Evolutionary conservation across 345 rosid genomes (phyloP).

Genomic region (Salix exigua): DNA sequence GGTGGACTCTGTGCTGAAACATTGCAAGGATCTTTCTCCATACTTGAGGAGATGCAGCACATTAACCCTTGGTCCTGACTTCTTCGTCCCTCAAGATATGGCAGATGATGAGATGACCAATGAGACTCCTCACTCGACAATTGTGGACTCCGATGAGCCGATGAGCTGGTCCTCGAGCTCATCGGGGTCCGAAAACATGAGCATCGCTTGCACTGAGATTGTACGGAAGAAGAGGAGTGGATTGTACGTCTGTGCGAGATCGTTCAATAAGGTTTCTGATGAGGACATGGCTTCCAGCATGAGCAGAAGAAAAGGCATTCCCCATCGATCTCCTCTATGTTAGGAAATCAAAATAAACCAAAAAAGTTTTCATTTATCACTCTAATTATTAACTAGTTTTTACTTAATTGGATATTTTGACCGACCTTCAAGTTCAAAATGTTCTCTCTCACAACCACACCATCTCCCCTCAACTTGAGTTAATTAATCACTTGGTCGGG

Average conservation of each 20-base stretch:
- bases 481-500: conserved; percentile 58
- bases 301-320: conserved; percentile 88
- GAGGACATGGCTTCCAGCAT: conserved; percentile 63
- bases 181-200: conserved; percentile 49
- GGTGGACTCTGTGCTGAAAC: conserved; percentile 93
- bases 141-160: conserved; percentile 67
- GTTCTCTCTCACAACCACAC: conserved; percentile 6
- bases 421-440: conserved; percentile 9
- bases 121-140: conserved; percentile 64
- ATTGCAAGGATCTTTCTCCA: conserved; percentile 62
- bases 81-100: conserved; percentile 75
- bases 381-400: background rate
- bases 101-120: conserved; percentile 57
- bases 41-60: conserved; percentile 61
- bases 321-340: conserved; percentile 88
- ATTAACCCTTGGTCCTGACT: conserved; percentile 80
- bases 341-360: conserved; percentile 22
- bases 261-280: conserved; percentile 43
- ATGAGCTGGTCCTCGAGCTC: conserved; percentile 72
- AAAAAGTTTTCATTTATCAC: conserved; percentile 1
- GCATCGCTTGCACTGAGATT: conserved; percentile 31
- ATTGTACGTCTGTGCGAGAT: conserved; percentile 54
- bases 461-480: conserved; percentile 16
- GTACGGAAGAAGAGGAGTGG: conserved; percentile 78
- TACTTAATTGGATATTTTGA: conserved; percentile 19